Base-by-base conservation (phyloP, 345 rosid species). In the Lepidium aucheri region DNA sequence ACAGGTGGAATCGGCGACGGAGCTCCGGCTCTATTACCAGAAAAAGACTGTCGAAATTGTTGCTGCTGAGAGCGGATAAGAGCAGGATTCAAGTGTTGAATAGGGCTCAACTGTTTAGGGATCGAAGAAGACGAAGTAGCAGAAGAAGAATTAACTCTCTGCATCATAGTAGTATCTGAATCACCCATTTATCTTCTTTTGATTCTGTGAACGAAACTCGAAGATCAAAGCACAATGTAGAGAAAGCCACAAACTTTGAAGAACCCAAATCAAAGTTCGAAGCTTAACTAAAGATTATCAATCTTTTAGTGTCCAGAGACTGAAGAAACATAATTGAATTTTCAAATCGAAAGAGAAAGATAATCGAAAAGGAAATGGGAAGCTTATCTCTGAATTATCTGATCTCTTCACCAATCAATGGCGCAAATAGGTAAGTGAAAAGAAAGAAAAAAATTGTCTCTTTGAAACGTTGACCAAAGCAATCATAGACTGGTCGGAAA, bases 1-100 rank as follows among this genome's bases (percentile, higher is more conserved):
- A 56, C 3, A n/a, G 72, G 57, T 8, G 68, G 66, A 44, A 47
- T 68, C 5, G 76, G 68, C 41, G 80, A 79, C 26, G 82, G 80
- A 17, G 78, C 73, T 62, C 82, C 82, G 41, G 32, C 45, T 67
- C 77, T 70, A 32, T 10, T 55, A 9, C 13, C 47, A 12, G n/a
- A 26, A 47, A 72, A 65, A 47, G 65, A 42, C 47, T 49, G 71
- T 5, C 55, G 51, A 50, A 55, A 61, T 2, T 59, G 65, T 0
- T 62, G 73, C 15, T 52, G 49, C 5, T 53, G 40, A 18, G 75
- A 28, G 18, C 43, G 75, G 59, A 71, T 9, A 34, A 62, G 65
- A 63, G 62, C 47, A 54, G 69, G 69, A 57, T 38, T 71, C 34
- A 46, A 54, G 18, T 63, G 75, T 1, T 46, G 75, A 16, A 53